phyloP scores from a whole-genome alignment of 73 alveolate genomes.

The Paraurostyla sp. region DNA sequence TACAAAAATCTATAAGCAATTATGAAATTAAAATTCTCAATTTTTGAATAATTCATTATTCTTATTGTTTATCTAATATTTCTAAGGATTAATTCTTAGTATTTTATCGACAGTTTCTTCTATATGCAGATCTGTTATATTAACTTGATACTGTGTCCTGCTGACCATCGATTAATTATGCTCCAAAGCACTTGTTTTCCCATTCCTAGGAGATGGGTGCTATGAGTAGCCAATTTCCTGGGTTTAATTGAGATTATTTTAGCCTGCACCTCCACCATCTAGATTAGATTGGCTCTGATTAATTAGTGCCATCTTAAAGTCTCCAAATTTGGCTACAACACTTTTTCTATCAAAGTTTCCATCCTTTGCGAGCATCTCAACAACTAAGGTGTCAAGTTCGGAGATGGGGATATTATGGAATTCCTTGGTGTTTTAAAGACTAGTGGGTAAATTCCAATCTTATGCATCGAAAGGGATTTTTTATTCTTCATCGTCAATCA shows the following conservation, averaged over 20 bases:
- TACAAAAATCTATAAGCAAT: no score
- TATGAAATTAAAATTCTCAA: no score
- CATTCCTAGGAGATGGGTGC: background rate
- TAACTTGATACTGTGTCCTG: background rate
- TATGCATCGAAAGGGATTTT: no score
- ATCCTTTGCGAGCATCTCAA: slow-evolving; percentile 5
- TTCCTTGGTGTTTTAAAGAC: background rate
- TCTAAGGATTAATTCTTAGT: no score
- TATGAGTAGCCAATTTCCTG: background rate
- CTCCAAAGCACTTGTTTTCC: background rate
- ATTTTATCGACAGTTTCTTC: slow-evolving; percentile 21
- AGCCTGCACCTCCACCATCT: background rate
- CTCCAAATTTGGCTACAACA: background rate
- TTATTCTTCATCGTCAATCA: slow-evolving; percentile 21
- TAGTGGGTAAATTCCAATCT: slow-evolving; percentile 10
- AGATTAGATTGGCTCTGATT: background rate
- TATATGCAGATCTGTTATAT: background rate
- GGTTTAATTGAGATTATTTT: background rate
- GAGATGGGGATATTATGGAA: background rate
- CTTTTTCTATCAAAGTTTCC: slow-evolving; percentile 36
- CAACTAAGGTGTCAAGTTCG: slow-evolving; percentile 2
- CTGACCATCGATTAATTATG: background rate
- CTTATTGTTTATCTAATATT: no score
- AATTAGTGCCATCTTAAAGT: background rate
- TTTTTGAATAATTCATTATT: no score